Conservation (phyloP, 495 filamentous ascomycete species). For the Cenococcum geophilum region DNA sequence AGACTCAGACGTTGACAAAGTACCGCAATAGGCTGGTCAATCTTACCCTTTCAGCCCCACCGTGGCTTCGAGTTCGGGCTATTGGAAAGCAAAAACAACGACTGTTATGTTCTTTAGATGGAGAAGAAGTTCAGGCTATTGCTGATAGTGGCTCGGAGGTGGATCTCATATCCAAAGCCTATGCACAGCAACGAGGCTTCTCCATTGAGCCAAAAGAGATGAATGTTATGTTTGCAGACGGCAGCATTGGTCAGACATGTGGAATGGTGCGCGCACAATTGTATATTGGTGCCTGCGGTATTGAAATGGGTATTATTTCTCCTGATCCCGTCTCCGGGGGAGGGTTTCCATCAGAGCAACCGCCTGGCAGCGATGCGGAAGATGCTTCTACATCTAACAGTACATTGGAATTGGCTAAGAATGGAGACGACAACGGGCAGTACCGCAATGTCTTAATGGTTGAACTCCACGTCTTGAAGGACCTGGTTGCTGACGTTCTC, state of each 20-base stretch:
- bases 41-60: background rate
- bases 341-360: background rate
- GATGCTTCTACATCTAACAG: background rate
- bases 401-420: too few species aligned
- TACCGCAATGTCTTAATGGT: background rate
- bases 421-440: background rate
- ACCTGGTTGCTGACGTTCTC: background rate
- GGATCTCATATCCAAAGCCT: background rate
- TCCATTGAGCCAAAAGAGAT: background rate
- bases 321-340: background rate
- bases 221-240: background rate
- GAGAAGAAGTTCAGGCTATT: conserved; percentile 1
- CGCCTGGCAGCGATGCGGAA: background rate
- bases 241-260: background rate
- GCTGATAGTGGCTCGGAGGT: conserved; percentile 6
- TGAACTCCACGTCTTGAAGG: background rate
- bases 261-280: background rate
- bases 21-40: background rate
- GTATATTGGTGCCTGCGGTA: background rate
- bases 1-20: conserved; percentile 1
- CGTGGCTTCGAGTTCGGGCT: background rate
- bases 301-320: background rate
- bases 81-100: background rate
- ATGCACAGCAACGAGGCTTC: background rate
- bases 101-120: conserved; percentile 3